Percentiles rank a stretch among this genome's conserved stretches.
Conservation (phyloP, 2,329 filamentous ascomycete species). For the Phaeosphaeria sp. region DNA sequence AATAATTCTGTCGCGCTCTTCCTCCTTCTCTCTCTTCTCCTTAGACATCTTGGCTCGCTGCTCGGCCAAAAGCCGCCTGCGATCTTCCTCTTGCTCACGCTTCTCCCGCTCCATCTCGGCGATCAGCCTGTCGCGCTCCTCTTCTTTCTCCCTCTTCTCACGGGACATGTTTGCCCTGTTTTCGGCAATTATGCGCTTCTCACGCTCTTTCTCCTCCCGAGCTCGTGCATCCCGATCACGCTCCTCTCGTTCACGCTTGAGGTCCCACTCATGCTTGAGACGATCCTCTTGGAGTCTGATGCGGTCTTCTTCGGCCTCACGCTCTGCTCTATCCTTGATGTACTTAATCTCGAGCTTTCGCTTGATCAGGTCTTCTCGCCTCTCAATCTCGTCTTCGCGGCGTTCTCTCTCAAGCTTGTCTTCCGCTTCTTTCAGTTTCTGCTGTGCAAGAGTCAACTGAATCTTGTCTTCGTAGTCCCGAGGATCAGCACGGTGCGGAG, state of each 20-base stretch:
- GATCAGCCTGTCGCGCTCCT: constrained; percentile 10
- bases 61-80: constrained; percentile 29
- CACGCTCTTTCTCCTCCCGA: constrained; percentile 45
- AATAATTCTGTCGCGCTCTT: constrained; percentile 33
- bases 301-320: constrained; percentile 35
- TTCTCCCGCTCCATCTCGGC: constrained; percentile 11
- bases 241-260: constrained; percentile 38
- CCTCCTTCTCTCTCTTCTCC: constrained; percentile 25
- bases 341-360: constrained; percentile 45
- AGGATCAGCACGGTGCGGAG: constrained; percentile 29
- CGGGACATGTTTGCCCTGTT: constrained; percentile 50
- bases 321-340: constrained; percentile 43
- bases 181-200: constrained; percentile 48
- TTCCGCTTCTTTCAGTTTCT: constrained; percentile 45
- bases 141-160: constrained; percentile 43
- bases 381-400: constrained; percentile 41
- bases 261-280: constrained; percentile 40
- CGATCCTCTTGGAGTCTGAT: constrained; percentile 37
- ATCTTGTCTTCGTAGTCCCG: constrained; percentile 33
- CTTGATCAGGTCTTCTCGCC: constrained; percentile 46
- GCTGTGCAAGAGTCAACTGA: constrained; percentile 43
- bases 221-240: constrained; percentile 44
- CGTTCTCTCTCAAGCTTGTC: constrained; percentile 43
- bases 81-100: constrained; percentile 26
- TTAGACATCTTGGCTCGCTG: constrained; percentile 28